Conservation (phyloP, 352 stramenopile genomes). For the Pythium coloratum region DNA sequence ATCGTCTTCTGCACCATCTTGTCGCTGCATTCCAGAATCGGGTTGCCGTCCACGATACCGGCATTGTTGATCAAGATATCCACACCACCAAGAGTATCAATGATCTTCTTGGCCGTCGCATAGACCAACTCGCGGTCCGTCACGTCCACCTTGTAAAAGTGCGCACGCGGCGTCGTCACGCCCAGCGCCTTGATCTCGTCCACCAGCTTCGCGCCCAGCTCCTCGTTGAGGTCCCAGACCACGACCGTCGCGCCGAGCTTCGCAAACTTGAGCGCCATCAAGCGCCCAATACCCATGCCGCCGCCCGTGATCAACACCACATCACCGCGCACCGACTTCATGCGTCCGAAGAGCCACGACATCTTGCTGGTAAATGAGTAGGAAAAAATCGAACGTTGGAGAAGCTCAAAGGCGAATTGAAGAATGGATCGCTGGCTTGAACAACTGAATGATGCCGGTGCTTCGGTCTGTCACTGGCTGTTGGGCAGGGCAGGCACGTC, state of each 20-base stretch:
- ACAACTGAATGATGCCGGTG: not conserved
- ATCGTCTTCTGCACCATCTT: conserved; percentile 40
- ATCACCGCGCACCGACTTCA: conserved; percentile 27
- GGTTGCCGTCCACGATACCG: conserved; percentile 46
- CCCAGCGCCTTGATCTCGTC: conserved; percentile 33
- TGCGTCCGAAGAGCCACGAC: conserved; percentile 18
- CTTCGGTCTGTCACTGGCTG: not conserved
- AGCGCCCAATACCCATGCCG: conserved; percentile 36
- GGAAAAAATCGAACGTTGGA: not conserved
- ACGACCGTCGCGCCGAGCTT: conserved; percentile 38
- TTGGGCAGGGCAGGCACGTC: not conserved
- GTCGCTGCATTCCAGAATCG: conserved; percentile 41
- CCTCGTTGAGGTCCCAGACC: conserved; percentile 41
- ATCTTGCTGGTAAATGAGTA: conserved; percentile 1
- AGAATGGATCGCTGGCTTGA: not conserved
- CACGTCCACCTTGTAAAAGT: conserved; percentile 40
- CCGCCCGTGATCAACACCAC: conserved; percentile 36
- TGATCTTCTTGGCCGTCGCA: conserved; percentile 21
- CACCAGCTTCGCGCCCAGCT: conserved; percentile 32
- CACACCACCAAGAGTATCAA: conserved; percentile 32
- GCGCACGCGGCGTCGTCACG: conserved; percentile 13
- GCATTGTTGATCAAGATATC: conserved; percentile 58
- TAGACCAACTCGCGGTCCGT: conserved; percentile 36
- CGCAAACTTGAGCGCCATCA: conserved; percentile 42
- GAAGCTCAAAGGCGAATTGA: not conserved